These are phyloP conservation scores for Naganishia vaughanmartiniae DNA, from an alignment of 768 basidiomycete genomes.

Conservation along the genomic window DNA sequence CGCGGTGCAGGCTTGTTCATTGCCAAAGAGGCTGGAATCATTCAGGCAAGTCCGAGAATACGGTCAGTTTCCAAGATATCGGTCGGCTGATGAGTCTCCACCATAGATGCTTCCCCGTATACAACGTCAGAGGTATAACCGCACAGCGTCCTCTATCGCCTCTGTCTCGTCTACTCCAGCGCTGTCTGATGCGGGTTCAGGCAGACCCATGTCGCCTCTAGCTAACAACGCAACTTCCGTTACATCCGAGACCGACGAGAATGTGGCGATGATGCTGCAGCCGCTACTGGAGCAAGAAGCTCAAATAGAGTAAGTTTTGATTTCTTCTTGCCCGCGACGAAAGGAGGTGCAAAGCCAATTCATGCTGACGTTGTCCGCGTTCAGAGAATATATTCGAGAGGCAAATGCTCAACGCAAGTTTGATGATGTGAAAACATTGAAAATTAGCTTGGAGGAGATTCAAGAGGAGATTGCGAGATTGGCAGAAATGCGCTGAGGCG, in stretches of 20 bases:
- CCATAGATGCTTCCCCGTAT: constrained; percentile 43
- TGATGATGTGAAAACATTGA: constrained; percentile 85
- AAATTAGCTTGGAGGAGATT: constrained; percentile 76
- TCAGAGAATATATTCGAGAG: constrained; percentile 73
- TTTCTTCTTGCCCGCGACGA: background rate
- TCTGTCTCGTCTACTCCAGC: constrained; percentile 34
- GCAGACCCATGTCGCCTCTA: constrained; percentile 28
- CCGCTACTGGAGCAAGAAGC: constrained; percentile 92
- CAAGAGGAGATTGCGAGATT: constrained; percentile 70
- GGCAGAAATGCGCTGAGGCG: constrained; percentile 2
- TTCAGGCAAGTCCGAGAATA: constrained; percentile 60
- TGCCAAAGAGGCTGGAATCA: constrained; percentile 82
- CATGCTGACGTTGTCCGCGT: background rate
- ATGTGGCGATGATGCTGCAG: constrained; percentile 70
- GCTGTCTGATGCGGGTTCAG: constrained; percentile 36
- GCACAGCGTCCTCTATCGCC: constrained; percentile 33
- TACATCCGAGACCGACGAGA: constrained; percentile 58
- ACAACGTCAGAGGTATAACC: constrained; percentile 37
- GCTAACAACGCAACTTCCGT: constrained; percentile 25
- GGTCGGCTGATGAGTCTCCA: background rate
- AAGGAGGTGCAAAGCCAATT: background rate
- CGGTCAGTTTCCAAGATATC: background rate
- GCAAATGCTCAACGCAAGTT: constrained; percentile 88
- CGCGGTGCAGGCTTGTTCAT: constrained; percentile 75
- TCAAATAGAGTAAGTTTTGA: constrained; percentile 62